A percentile compares a stretch with the other conserved stretches of the same genome.
phyloP scores from a whole-genome alignment of 1,284 basidiomycete genomes.

The Sanguinoderma infundibulare region DNA sequence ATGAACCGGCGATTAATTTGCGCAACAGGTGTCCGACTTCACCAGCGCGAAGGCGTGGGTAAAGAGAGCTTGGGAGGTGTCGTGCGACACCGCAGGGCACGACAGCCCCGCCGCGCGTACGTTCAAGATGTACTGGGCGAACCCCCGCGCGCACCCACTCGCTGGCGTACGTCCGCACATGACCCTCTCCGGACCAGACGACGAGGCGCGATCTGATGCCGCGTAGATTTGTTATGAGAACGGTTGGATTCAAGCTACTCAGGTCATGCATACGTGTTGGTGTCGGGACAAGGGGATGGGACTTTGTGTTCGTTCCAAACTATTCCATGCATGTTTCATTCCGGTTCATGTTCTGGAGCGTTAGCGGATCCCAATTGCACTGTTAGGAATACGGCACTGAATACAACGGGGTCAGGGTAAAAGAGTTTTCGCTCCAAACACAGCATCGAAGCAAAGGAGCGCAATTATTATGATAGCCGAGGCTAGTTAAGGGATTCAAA shows the following conservation, averaged over 20 bases:
- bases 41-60: slow-evolving; percentile 29
- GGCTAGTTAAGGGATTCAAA: no score
- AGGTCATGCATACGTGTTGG: background rate
- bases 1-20: background rate
- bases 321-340: background rate
- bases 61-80: slow-evolving; percentile 29
- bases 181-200: slow-evolving; percentile 26
- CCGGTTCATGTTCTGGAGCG: no score
- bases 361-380: no score
- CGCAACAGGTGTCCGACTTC: slow-evolving; percentile 28
- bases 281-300: background rate
- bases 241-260: background rate
- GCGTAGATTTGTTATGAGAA: background rate
- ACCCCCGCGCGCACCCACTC: slow-evolving; percentile 29
- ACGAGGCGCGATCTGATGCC: background rate
- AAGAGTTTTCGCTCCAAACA: no score
- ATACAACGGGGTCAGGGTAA: no score
- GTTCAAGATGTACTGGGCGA: slow-evolving; percentile 34
- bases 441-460: no score
- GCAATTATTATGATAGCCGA: no score
- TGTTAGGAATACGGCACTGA: no score
- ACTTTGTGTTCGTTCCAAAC: background rate
- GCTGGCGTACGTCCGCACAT: slow-evolving; percentile 23
- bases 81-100: slow-evolving; percentile 26
- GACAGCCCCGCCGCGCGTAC: slow-evolving; percentile 28